These are phyloP conservation scores for Primulina eburnea DNA, from an alignment of 257 asterid genomes.

Conservation along the genomic window DNA sequence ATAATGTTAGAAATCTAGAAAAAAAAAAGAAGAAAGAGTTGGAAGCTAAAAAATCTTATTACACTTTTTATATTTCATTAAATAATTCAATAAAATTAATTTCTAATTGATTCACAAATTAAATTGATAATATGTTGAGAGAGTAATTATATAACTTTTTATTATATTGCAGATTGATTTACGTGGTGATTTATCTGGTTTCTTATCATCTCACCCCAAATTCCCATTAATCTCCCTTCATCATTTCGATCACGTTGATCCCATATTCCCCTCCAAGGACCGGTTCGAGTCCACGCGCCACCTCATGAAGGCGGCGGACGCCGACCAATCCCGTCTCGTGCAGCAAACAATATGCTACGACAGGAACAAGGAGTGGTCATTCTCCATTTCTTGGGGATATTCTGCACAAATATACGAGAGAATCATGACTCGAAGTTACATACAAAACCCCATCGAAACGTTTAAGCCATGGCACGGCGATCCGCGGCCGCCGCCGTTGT, in stretches of 20 bases:
- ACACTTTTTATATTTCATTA: too few species aligned
- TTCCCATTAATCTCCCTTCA: constrained; percentile 70
- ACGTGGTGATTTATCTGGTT: constrained; percentile 40
- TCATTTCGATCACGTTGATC: constrained; percentile 56
- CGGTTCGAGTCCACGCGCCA: constrained; percentile 46
- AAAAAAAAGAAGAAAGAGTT: too few species aligned
- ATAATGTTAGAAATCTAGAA: too few species aligned
- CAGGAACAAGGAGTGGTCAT: constrained; percentile 48
- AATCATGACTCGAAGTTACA: constrained; percentile 20
- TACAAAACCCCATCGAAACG: constrained; percentile 39
- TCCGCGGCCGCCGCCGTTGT: constrained; percentile 35
- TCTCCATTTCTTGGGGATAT: constrained; percentile 84
- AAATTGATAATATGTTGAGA: too few species aligned
- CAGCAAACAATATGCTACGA: constrained; percentile 52
- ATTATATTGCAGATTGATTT: constrained; percentile 32
- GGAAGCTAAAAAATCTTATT: too few species aligned
- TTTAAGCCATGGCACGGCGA: constrained; percentile 36
- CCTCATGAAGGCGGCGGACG: constrained; percentile 62
- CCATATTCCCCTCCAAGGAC: constrained; percentile 61
- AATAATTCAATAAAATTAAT: too few species aligned
- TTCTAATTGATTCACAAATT: too few species aligned
- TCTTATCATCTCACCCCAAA: constrained; percentile 48
- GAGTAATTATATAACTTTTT: too few species aligned
- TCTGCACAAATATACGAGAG: constrained; percentile 59
- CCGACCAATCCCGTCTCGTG: constrained; percentile 34